Percentiles rank a stretch among this genome's conserved stretches.
phyloP scores from a whole-genome alignment of 768 basidiomycete genomes.

The Mycena leptocephala region DNA sequence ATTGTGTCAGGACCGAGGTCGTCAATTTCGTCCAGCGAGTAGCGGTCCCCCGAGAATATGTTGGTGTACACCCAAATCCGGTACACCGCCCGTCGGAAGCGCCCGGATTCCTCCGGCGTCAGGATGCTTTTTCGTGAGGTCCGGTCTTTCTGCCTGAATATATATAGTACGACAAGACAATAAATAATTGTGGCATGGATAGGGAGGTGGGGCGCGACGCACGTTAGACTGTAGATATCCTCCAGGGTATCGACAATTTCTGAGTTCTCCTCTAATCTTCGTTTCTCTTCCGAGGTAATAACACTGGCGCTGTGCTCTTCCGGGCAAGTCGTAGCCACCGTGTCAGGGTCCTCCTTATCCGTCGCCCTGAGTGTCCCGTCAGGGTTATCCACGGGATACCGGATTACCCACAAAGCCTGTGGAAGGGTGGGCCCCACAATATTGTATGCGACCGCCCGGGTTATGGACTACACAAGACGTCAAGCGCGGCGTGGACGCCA shows the following conservation, averaged over 20 bases:
- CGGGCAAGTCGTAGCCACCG: constrained; percentile 1
- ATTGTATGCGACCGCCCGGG: constrained; percentile 48
- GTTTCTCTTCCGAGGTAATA: too few relatives aligned
- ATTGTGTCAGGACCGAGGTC: too few relatives aligned
- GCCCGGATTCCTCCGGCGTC: constrained; percentile 39
- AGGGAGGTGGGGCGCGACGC: constrained; percentile 5
- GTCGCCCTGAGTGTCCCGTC: too few relatives aligned
- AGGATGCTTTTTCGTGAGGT: constrained; percentile 35
- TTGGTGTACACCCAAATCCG: constrained; percentile 10
- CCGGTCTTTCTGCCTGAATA: background rate
- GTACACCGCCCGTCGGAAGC: constrained; percentile 42
- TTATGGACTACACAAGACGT: too few relatives aligned
- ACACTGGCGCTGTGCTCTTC: constrained; percentile 14
- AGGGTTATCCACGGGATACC: constrained; percentile 4
- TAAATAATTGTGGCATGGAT: too few relatives aligned
- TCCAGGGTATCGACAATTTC: too few relatives aligned
- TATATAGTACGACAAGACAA: too few relatives aligned
- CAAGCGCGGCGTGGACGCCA: too few relatives aligned
- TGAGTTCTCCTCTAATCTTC: too few relatives aligned
- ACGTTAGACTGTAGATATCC: too few relatives aligned
- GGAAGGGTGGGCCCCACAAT: constrained; percentile 44
- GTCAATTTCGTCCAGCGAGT: too few relatives aligned
- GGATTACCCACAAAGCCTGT: constrained; percentile 40
- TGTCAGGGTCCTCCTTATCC: background rate
- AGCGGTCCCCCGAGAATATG: background rate